phyloP scores from a whole-genome alignment of 805 yeast species.

The Zygosaccharomyces bisporus region DNA sequence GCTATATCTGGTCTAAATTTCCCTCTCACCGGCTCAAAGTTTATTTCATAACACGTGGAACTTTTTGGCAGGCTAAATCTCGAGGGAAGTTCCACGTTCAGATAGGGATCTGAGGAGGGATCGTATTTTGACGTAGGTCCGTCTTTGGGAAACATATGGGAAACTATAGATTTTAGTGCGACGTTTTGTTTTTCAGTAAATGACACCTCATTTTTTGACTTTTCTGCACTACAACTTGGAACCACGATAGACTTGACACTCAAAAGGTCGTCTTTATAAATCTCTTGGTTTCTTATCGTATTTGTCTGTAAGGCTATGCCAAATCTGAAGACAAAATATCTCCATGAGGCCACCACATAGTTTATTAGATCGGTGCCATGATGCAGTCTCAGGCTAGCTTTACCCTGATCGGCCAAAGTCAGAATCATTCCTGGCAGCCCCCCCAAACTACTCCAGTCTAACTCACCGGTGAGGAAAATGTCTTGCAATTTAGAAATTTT shows the following conservation, averaged over 20 bases:
- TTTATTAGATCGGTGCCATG: constrained; percentile 48
- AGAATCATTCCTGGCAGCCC: constrained; percentile 89
- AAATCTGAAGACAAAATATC: constrained; percentile 78
- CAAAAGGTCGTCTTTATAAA: constrained; percentile 37
- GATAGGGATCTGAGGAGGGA: constrained; percentile 37
- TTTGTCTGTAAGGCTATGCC: constrained; percentile 50
- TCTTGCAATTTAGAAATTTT: constrained; percentile 55
- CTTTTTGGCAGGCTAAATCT: constrained; percentile 15
- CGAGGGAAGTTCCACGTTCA: constrained; percentile 38
- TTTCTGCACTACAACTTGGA: not conserved
- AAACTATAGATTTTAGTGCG: constrained; percentile 34
- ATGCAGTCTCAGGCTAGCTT: constrained; percentile 50
- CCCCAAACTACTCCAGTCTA: constrained; percentile 76
- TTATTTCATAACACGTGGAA: constrained; percentile 65
- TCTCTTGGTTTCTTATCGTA: constrained; percentile 22
- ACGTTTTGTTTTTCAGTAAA: constrained; percentile 14
- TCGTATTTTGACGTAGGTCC: constrained; percentile 38
- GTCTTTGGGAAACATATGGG: constrained; percentile 56
- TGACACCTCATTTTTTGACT: not conserved
- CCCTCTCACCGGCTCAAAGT: constrained; percentile 68
- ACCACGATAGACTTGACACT: constrained; percentile 38
- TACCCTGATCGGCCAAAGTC: constrained; percentile 77
- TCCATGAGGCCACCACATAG: constrained; percentile 74
- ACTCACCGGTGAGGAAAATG: constrained; percentile 73
- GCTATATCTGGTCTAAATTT: constrained; percentile 69